Base-by-base conservation (phyloP, 106 monocot species). In the Dendrobium nobile region DNA sequence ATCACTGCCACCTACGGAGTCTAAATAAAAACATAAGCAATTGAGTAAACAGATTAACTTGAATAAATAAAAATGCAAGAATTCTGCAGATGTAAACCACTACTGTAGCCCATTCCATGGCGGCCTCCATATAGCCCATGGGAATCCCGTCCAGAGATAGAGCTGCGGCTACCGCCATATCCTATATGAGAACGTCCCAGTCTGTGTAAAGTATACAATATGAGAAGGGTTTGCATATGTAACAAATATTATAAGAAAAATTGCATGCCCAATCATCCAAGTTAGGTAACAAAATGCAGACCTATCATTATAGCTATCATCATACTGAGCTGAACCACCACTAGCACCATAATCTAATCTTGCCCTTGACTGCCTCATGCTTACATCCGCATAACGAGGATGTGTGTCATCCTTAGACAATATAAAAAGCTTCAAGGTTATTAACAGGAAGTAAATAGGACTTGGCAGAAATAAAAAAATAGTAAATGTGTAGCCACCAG, bases 231-330 rank as follows among this genome's bases (percentile, higher is more conserved):
- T 47, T 18, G 65, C 11, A n/a, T 72, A 54, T 48, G 41, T 20
- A 75, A 16, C 47, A 67, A 37, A 64, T 41, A 80, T 44, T 4
- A 64, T 45, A 65, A 65, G n/a, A 79, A 51, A 40, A 55, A 82
- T 20, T 77, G 72, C 17, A 76, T 67, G 41, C 37, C 47, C 6
- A 81, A 27, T 42, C 37, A 37, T 61, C 17, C 43, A 61, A 40
- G 27, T 51, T 73, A 54, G 51, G 20, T 9, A 56, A 33, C 9
- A 72, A 47, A 72, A 79, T 54, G 20, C 20, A 33, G 6, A 95
- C 99, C 99, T 95, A 73, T 92, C 93, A 72, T 77, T 75, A 84
- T 91, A 99, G 67, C 85, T 47, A 82, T 90, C 91, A 24, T 78
- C 82, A 87, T 92, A 92, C 1, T 92, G 90, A 79, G 80, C 73